Evolutionary conservation across 1,284 basidiomycete genomes (phyloP), one percentile per base, ranked within the genome.

Genomic region (Tilletia indica): DNA sequence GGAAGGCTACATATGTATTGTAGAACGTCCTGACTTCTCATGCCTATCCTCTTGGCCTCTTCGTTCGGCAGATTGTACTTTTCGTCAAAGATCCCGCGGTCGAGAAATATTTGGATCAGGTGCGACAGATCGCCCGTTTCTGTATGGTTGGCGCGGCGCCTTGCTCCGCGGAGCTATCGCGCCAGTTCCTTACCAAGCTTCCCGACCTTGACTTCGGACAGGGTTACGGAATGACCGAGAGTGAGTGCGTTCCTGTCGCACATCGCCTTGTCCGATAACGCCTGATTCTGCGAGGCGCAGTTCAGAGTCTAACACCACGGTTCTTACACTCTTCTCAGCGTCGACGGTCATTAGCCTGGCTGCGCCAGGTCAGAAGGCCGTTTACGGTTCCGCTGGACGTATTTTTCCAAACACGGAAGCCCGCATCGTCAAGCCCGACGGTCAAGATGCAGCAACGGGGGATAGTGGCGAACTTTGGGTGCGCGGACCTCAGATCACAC

Each of bases 401-500:
- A 45, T 76, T 11, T 21, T 76, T 38, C 68, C 73, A 58, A 74
- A 80, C 69, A 72, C 69, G 39, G 81, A 81, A 56, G 81, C 79
- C 11, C 80, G 71, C 25, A 74, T 82, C 45, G 76, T 82, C 48
- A 72, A 69, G 6, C 73, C 74, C 5, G 80, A 82, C n/a, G 80
- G 80, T 25, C 77, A 82, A 63, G 70, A 72, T 47, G 76, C 85
- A 5, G 70, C 78, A 5, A 77, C 77, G n/a, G 86, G 85, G 34
- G 70, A 80, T 61, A 80, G 82, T 45, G 86, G 86, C 45, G 87
- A 87, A 74, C 85, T 87, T 3, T 86, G 86, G 69, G 86, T 87
- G 49, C 80, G 86, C 25, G 87, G 87, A 3, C 75, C 83, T 45
- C 87, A 87, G 74, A 86, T 87, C 38, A 87, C 86, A 12, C 77